Evolutionary conservation across 768 basidiomycete genomes (phyloP).

Genomic region (Pholiota conissans): DNA sequence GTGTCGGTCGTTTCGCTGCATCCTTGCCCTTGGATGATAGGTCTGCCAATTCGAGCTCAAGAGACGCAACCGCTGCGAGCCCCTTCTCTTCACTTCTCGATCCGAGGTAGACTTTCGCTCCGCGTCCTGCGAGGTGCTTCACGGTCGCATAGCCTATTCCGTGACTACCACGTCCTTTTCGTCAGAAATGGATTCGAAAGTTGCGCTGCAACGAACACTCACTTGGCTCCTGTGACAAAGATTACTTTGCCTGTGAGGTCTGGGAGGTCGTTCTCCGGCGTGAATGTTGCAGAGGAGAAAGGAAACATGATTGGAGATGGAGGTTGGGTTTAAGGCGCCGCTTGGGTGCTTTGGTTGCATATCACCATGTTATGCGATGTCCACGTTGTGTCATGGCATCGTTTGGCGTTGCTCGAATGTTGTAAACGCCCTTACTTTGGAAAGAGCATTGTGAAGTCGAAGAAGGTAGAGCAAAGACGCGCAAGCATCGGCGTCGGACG

Average conservation of each 20-base stretch:
- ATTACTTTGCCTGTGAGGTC: conserved; percentile 45
- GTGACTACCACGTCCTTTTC: conserved; percentile 19
- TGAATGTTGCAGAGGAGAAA: conserved; percentile 19
- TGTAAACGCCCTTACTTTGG: no score
- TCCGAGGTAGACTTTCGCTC: conserved; percentile 57
- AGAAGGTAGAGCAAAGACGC: no score
- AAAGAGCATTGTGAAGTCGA: no score
- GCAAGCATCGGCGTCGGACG: no score
- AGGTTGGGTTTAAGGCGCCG: neutral
- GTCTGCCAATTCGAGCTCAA: conserved; percentile 42
- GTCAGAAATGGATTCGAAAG: neutral
- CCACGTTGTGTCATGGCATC: no score
- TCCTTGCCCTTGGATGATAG: neutral
- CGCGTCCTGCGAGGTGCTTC: conserved; percentile 44
- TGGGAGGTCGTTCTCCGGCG: conserved; percentile 33
- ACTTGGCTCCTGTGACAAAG: conserved; percentile 57
- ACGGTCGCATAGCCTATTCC: conserved; percentile 45
- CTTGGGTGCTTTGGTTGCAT: neutral
- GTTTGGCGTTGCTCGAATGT: no score
- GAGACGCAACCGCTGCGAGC: conserved; percentile 39
- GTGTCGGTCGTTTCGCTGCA: neutral
- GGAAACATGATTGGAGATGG: neutral
- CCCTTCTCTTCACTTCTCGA: conserved; percentile 44
- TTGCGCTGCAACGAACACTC: conserved; percentile 9
- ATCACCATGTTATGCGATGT: no score